Conservation (phyloP, 2,329 filamentous ascomycete genomes). For the Tolypocladium tundrense region DNA sequence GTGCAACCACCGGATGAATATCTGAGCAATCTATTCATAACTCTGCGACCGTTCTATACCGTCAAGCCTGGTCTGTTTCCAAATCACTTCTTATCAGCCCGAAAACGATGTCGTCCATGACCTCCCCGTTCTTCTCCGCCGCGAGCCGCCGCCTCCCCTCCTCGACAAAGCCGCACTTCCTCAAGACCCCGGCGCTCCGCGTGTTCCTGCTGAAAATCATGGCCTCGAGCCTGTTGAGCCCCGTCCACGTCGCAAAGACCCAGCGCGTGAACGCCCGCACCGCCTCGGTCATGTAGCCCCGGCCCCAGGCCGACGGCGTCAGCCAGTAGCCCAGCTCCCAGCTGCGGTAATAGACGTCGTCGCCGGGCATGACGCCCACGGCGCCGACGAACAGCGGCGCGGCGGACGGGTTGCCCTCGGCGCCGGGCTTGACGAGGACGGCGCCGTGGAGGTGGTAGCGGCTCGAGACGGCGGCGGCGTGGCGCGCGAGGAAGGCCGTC, state of each 20-base stretch:
- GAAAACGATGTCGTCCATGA: constrained; percentile 26
- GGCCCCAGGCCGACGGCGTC: constrained; percentile 30
- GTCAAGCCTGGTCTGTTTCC: neutral
- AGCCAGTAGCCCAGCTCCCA: constrained; percentile 42
- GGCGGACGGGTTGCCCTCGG: constrained; percentile 13
- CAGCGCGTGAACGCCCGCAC: constrained; percentile 27
- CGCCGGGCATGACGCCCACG: constrained; percentile 25
- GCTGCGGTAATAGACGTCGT: constrained; percentile 29
- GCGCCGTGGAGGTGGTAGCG: constrained; percentile 20
- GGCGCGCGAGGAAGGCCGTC: constrained; percentile 21
- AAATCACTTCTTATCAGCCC: constrained; percentile 28
- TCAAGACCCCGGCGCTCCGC: constrained; percentile 32
- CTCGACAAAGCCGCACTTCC: constrained; percentile 16
- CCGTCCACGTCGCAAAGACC: constrained; percentile 31
- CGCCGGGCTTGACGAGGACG: constrained; percentile 21
- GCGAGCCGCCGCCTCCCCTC: constrained; percentile 34
- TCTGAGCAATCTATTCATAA: neutral
- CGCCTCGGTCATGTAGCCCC: constrained; percentile 33
- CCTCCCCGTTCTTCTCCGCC: constrained; percentile 28
- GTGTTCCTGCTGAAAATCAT: constrained; percentile 24
- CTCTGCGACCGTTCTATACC: neutral
- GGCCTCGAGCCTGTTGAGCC: constrained; percentile 17
- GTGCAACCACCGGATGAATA: neutral
- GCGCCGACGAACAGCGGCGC: constrained; percentile 24
- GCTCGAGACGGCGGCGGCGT: constrained; percentile 6